Base-by-base conservation (phyloP, 345 rosid species). In the Rhodamnia argentea region DNA sequence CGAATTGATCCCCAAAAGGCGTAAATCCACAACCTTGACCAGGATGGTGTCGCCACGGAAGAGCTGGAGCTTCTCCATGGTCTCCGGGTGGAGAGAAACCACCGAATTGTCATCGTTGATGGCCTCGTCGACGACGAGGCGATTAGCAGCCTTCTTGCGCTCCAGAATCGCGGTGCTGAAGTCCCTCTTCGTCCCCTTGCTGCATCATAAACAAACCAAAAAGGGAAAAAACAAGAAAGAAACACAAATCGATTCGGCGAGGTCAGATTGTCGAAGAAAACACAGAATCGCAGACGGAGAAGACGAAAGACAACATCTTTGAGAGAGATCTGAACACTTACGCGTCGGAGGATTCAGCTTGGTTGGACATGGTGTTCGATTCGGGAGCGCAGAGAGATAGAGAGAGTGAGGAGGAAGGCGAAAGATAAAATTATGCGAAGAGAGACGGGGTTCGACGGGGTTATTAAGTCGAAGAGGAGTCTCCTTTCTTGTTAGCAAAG, bases 11-110 rank as follows among this genome's bases (percentile, higher is more conserved):
- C 50, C 82, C 64, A 23, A 55, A 56, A 83, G 26, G 83, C 1
- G 26, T 40, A 22, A 75, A 85, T 58, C 82, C 14, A 52, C 84
- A 85, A 97, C 99, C 99, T 97, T 97, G 88, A 96, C 92, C 75
- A 95, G 88, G 89, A 97, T 94, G 4, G 99, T 97, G 84, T 97
- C 99, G 13, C 99, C 99, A 11, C 99, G 95, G 87, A 97, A 97
- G 55, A 97, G 94, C 92, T 97, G 99, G 87, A 97, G 99, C 92
- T 94, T 97, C 92, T 97, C 99, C 99, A 96, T 97, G 75, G 99
- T 94, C 3, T 94, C 92, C 4, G 99, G 97, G 84, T 96, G 96
- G 24, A 97, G 92, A 13, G 96, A 85, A 50, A 95, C 98, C 12
- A 97, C 99, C 42, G 99, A 97, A 93, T 97, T 97, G 64, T 97